Conservation (phyloP, 345 rosid species). For the Populus euphratica region DNA sequence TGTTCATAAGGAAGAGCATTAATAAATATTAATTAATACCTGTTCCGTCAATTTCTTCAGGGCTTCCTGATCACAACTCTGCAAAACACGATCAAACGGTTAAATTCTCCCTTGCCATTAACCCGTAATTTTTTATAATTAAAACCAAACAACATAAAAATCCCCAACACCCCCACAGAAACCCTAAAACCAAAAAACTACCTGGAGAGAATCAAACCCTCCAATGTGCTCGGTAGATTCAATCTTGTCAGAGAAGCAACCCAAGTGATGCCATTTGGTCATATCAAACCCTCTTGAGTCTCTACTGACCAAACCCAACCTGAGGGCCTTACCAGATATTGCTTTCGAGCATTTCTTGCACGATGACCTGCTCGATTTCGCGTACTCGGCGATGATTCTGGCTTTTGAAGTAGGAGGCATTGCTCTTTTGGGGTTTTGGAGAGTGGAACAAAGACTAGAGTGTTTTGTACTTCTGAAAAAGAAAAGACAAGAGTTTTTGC, state of each 20-base stretch:
- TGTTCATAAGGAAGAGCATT: background rate
- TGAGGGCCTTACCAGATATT: slow-evolving; percentile 47
- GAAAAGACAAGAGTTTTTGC: background rate
- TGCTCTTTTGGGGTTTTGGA: background rate
- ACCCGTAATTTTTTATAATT: background rate
- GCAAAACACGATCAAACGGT: background rate
- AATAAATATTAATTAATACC: slow-evolving; percentile 22
- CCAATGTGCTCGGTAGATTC: slow-evolving; percentile 42
- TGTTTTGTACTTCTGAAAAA: background rate
- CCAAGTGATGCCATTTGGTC: slow-evolving; percentile 76
- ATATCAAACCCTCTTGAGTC: slow-evolving; percentile 67
- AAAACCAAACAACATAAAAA: background rate
- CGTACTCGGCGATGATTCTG: slow-evolving; percentile 64
- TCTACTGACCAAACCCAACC: slow-evolving; percentile 55
- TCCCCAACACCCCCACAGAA: background rate
- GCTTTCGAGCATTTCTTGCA: slow-evolving; percentile 66
- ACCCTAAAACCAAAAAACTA: background rate
- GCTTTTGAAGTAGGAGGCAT: slow-evolving; percentile 15
- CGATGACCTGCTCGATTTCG: slow-evolving; percentile 73
- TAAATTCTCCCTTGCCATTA: background rate
- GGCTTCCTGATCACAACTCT: slow-evolving; percentile 70
- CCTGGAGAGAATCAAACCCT: slow-evolving; percentile 67
- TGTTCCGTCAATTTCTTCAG: slow-evolving; percentile 45
- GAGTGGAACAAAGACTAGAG: background rate
- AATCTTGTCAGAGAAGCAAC: slow-evolving; percentile 48